These are phyloP conservation scores for Gastroboletus turbinatus DNA, from an alignment of 1,284 basidiomycete genomes.

Conservation along the genomic window DNA sequence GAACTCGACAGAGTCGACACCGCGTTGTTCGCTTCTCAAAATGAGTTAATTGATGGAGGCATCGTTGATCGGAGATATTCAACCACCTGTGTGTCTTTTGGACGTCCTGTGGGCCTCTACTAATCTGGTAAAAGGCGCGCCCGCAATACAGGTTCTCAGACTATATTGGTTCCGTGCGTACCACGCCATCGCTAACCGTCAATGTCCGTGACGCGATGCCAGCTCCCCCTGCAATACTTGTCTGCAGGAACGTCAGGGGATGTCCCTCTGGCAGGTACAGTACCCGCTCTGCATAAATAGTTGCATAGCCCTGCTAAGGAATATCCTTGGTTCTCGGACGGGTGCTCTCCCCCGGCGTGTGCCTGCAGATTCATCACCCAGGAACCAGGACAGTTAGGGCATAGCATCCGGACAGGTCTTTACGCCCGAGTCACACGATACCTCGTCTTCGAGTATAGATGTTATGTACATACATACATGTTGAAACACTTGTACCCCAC, in stretches of 20 bases:
- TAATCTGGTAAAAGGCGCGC: neutral
- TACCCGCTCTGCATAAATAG: neutral
- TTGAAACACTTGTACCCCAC: neutral
- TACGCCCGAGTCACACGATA: neutral
- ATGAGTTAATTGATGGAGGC: neutral
- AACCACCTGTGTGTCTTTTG: neutral
- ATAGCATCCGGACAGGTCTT: neutral
- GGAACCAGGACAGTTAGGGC: neutral
- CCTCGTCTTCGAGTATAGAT: neutral
- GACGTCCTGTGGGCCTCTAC: neutral
- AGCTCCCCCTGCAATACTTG: neutral
- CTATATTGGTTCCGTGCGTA: neutral
- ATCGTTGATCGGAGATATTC: neutral
- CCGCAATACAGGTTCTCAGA: neutral
- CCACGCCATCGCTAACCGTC: neutral
- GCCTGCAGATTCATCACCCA: neutral
- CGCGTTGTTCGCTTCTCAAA: neutral
- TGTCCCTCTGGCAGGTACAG: neutral
- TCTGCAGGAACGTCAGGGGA: neutral
- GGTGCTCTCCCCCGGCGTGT: neutral
- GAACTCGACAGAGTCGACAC: neutral
- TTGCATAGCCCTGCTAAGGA: neutral
- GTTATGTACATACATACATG: neutral
- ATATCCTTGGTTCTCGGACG: neutral
- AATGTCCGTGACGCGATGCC: neutral